A percentile compares a stretch with the other conserved stretches of the same genome.
Evolutionary conservation across 2,329 filamentous ascomycete species (phyloP).

Genomic region (Paraconiothyrium sp.): DNA sequence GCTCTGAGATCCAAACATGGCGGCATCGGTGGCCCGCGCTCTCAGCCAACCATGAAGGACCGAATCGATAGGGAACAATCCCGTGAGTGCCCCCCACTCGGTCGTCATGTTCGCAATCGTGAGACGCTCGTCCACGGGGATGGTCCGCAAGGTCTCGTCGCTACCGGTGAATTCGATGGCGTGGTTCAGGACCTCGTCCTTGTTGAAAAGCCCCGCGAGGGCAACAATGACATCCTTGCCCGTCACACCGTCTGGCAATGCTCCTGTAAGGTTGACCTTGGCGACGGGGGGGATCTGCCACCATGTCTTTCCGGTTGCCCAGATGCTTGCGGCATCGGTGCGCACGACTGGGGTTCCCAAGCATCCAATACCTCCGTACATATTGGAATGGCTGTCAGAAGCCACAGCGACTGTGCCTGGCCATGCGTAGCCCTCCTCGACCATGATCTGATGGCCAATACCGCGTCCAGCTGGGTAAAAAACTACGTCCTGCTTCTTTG

Average conservation of each 20-base stretch:
- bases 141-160: constrained; percentile 76
- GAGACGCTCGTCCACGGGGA: constrained; percentile 77
- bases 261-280: constrained; percentile 79
- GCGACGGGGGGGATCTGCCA: constrained; percentile 88
- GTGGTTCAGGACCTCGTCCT: constrained; percentile 90
- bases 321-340: constrained; percentile 87
- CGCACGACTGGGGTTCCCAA: constrained; percentile 84
- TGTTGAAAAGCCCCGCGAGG: constrained; percentile 84
- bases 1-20: constrained; percentile 62
- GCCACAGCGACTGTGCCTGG: constrained; percentile 85
- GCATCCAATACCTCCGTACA: constrained; percentile 82
- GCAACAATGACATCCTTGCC: constrained; percentile 96
- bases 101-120: constrained; percentile 84
- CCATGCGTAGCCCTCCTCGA: constrained; percentile 86
- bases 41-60: constrained; percentile 78
- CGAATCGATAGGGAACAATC: constrained; percentile 82
- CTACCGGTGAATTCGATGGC: constrained; percentile 87
- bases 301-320: constrained; percentile 85
- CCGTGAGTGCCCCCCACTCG: constrained; percentile 79
- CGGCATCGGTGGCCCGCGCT: constrained; percentile 76
- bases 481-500: constrained; percentile 76
- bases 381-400: constrained; percentile 79
- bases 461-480: constrained; percentile 81
- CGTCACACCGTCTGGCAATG: constrained; percentile 80
- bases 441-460: constrained; percentile 92